Evolutionary conservation across 495 filamentous ascomycete genomes (phyloP).

Genomic region (Cairneyella variabilis): DNA sequence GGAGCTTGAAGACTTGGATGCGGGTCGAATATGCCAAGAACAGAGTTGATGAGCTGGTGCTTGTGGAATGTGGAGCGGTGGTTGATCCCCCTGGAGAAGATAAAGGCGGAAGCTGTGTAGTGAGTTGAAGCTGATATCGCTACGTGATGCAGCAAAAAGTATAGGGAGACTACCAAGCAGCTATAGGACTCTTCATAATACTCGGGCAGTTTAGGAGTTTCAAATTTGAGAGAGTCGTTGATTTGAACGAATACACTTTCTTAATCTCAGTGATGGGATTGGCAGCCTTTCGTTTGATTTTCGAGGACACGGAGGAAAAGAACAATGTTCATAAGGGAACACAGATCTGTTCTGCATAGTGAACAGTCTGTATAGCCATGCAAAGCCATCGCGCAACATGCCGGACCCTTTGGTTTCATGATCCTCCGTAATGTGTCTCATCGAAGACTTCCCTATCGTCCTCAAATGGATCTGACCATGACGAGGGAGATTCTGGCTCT

Average conservation of each 20-base stretch:
- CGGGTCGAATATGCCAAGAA: constrained; percentile 34
- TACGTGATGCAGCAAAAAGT: constrained; percentile 18
- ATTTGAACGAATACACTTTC: neutral
- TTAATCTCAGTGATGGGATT: neutral
- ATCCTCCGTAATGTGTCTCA: too few species aligned
- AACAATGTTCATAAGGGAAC: neutral
- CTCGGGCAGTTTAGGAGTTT: neutral
- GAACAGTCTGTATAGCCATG: too few species aligned
- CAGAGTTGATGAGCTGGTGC: constrained; percentile 35
- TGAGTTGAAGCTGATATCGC: constrained; percentile 25
- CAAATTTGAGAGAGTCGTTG: neutral
- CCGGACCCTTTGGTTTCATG: too few species aligned
- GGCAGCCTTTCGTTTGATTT: neutral
- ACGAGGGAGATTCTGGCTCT: too few species aligned
- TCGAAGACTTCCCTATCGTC: too few species aligned
- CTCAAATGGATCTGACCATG: too few species aligned
- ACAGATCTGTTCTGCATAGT: too few species aligned
- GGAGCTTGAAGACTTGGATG: constrained; percentile 35
- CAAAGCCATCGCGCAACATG: too few species aligned
- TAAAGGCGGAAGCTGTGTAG: constrained; percentile 22
- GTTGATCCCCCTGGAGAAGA: constrained; percentile 24
- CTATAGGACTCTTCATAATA: constrained; percentile 2
- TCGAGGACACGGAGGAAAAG: neutral
- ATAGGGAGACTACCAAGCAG: constrained; percentile 19
- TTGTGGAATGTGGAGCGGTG: constrained; percentile 31